Percentiles rank a stretch among this genome's conserved stretches.
phyloP scores from a whole-genome alignment of 2,329 filamentous ascomycete species.

The Sporothrix brunneoviolacea region DNA sequence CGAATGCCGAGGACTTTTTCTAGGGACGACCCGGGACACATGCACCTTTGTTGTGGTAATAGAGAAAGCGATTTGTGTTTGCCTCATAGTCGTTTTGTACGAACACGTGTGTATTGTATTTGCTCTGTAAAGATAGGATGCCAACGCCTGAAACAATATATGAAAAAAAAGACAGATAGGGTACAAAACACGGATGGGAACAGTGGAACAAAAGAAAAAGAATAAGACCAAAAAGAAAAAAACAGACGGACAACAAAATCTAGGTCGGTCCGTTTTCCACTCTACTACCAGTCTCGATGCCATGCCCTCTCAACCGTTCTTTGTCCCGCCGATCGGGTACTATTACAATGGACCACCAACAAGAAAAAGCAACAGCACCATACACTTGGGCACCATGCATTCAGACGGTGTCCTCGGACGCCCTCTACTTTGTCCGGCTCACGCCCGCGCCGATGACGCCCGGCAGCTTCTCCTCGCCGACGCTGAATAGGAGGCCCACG shows the following conservation, averaged over 20 bases:
- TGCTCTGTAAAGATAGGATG: slow-evolving; percentile 2
- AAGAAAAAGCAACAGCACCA: neutral
- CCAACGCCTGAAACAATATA: slow-evolving; percentile 3
- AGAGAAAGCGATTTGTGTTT: neutral
- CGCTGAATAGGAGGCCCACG: slow-evolving; percentile 71
- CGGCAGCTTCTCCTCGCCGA: slow-evolving; percentile 82
- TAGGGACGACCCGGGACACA: neutral
- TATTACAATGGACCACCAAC: slow-evolving; percentile 1
- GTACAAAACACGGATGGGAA: neutral
- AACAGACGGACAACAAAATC: neutral
- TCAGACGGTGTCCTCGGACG: too few species aligned
- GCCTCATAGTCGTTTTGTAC: neutral
- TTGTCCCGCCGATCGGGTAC: neutral
- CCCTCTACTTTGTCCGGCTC: slow-evolving; percentile 59
- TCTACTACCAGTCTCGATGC: neutral
- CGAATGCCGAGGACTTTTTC: slow-evolving; percentile 24
- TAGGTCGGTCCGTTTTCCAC: too few species aligned
- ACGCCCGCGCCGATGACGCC: slow-evolving; percentile 96
- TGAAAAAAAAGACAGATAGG: neutral
- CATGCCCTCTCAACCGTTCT: too few species aligned
- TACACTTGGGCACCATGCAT: too few species aligned
- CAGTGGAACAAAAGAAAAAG: neutral
- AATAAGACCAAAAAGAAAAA: neutral
- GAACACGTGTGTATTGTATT: neutral
- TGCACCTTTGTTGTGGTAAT: neutral